Evolutionary conservation across 2,329 filamentous ascomycete genomes (phyloP).

Genomic region (Aureobasidium namibiae): DNA sequence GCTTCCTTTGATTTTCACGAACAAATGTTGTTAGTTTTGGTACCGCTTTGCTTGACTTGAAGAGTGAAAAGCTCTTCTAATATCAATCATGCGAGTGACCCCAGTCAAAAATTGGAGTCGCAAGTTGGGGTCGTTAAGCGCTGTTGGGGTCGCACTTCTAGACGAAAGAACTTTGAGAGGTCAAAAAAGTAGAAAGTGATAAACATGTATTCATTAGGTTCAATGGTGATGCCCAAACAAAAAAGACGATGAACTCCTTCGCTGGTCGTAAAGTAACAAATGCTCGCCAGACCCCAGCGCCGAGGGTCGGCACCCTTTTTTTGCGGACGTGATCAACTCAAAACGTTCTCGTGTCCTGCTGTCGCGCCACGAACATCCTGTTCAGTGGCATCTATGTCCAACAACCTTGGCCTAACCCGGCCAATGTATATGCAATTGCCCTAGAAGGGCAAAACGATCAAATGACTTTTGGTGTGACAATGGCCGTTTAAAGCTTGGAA

Average conservation of each 20-base stretch:
- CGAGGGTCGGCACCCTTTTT: conserved; percentile 3
- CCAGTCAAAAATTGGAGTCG: too few relatives aligned
- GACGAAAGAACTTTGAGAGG: too few relatives aligned
- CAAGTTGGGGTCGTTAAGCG: too few relatives aligned
- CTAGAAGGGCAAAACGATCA: background rate
- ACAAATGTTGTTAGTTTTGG: too few relatives aligned
- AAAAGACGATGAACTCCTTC: conserved; percentile 1
- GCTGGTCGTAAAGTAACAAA: background rate
- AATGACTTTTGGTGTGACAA: background rate
- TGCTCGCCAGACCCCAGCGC: background rate
- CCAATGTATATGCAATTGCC: background rate
- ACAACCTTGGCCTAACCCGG: background rate
- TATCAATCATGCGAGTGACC: too few relatives aligned
- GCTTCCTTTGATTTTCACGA: too few relatives aligned
- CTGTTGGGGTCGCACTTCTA: too few relatives aligned
- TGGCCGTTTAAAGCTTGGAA: conserved; percentile 9
- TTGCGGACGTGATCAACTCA: background rate
- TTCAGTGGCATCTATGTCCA: background rate
- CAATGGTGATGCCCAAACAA: background rate
- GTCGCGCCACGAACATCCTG: conserved; percentile 1
- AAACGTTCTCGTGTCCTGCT: background rate
- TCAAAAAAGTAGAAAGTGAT: background rate
- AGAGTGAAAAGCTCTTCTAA: too few relatives aligned
- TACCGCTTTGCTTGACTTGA: too few relatives aligned
- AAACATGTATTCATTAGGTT: conserved; percentile 4